Evolutionary conservation across 331 rosid genomes (phyloP).

Genomic region (Acacia concinna): DNA sequence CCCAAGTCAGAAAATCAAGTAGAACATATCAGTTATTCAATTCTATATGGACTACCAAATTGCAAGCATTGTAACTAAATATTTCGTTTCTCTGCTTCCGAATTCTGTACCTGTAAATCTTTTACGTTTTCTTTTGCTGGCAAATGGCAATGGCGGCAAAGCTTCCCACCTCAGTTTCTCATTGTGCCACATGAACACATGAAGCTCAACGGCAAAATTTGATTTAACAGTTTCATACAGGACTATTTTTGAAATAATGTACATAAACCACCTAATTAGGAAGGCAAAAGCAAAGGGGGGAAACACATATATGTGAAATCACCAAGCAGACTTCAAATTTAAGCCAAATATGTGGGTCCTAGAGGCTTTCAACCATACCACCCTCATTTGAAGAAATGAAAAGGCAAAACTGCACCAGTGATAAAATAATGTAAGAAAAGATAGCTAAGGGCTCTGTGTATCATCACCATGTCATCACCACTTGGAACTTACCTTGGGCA

Average conservation of each 20-base stretch:
- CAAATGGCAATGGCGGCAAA: background rate
- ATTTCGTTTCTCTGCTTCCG: background rate
- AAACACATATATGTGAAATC: slow-evolving; percentile 40
- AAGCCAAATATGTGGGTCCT: slow-evolving; percentile 39
- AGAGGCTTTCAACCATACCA: slow-evolving; percentile 39
- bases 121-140: background rate
- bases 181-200: slow-evolving; percentile 30
- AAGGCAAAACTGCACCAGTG: slow-evolving; percentile 38
- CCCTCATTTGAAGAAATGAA: slow-evolving; percentile 41
- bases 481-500: background rate
- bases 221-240: slow-evolving; percentile 54
- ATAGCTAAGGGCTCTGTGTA: slow-evolving; percentile 27
- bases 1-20: background rate
- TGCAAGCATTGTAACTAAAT: slow-evolving; percentile 4
- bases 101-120: background rate
- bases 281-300: too few relatives aligned
- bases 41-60: slow-evolving; percentile 22
- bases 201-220: slow-evolving; percentile 64
- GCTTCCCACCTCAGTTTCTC: slow-evolving; percentile 50
- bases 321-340: slow-evolving; percentile 42
- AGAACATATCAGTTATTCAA: slow-evolving; percentile 43
- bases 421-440: background rate
- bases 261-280: slow-evolving; percentile 49
- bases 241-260: slow-evolving; percentile 61
- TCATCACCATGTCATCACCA: slow-evolving; percentile 36